A percentile compares a stretch with the other conserved stretches of the same genome.
Evolutionary conservation across 441 rosid species (phyloP).

Genomic region (Gossypium trilobum): DNA sequence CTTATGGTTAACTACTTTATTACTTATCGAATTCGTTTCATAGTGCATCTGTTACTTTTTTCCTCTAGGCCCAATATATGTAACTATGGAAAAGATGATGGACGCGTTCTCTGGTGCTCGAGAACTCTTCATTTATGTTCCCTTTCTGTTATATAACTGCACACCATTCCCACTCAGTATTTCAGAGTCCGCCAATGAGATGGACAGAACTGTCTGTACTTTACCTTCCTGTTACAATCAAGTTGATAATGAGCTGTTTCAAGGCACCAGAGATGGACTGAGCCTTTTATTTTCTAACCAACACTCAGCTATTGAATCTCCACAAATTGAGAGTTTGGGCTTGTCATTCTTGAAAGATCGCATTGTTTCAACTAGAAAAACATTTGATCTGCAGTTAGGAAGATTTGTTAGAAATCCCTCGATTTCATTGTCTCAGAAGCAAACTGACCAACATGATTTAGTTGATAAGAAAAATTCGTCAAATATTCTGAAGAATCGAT

Average conservation of each 20-base stretch:
- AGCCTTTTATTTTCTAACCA: constrained; percentile 51
- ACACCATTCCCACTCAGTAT: constrained; percentile 67
- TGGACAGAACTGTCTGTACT: constrained; percentile 37
- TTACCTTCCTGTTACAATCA: constrained; percentile 73
- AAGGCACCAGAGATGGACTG: constrained; percentile 55
- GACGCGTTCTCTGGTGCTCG: constrained; percentile 87
- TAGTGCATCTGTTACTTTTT: constrained; percentile 10
- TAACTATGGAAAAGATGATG: constrained; percentile 69
- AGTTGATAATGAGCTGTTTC: constrained; percentile 42
- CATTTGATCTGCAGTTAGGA: constrained; percentile 22
- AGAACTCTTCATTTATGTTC: constrained; percentile 68
- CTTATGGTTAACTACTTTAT: constrained; percentile 3
- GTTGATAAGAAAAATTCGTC: constrained; percentile 26
- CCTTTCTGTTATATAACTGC: constrained; percentile 76
- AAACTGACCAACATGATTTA: constrained; percentile 24
- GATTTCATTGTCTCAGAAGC: constrained; percentile 23
- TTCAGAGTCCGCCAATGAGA: constrained; percentile 50
- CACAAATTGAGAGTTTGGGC: constrained; percentile 24
- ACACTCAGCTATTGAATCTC: constrained; percentile 27
- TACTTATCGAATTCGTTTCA: constrained; percentile 14
- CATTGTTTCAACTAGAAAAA: constrained; percentile 32
- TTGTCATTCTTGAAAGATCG: constrained; percentile 35
- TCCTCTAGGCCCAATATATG: constrained; percentile 57
- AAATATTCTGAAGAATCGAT: constrained; percentile 24
- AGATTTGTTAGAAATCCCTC: constrained; percentile 33